phyloP scores from a whole-genome alignment of 164 flowering plant genomes.

The Chimonanthus praecox region DNA sequence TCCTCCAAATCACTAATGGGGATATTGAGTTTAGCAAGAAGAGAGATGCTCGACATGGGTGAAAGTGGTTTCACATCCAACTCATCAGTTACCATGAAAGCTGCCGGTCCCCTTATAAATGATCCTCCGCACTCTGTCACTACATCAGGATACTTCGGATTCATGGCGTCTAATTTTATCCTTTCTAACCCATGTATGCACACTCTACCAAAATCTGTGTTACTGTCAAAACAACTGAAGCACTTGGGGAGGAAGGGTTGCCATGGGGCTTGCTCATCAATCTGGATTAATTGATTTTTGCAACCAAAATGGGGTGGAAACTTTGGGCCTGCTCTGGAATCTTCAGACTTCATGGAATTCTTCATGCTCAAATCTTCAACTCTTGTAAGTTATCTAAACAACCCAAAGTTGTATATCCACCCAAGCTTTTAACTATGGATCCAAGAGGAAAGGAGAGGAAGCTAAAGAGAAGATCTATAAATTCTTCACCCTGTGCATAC shows the following conservation, averaged over 20 bases:
- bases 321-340: conserved; percentile 9
- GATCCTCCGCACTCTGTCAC: neutral
- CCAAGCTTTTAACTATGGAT: neutral
- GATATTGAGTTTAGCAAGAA: neutral
- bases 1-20: neutral
- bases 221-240: fast-evolving
- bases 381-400: conserved; percentile 6
- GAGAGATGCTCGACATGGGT: neutral
- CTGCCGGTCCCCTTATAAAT: neutral
- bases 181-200: fast-evolving
- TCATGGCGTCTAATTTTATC: neutral
- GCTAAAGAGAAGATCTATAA: neutral
- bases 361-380: neutral
- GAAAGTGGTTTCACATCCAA: conserved; percentile 1
- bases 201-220: neutral
- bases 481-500: neutral
- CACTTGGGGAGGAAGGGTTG: neutral
- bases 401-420: neutral
- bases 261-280: neutral
- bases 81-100: conserved; percentile 4
- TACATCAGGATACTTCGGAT: neutral
- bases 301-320: neutral
- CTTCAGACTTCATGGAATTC: conserved; percentile 4
- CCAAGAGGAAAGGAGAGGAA: conserved; percentile 3
- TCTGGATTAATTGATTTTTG: neutral